Evolutionary conservation across 192 early-diverging fungal genomes (phyloP).

Genomic region (Borealophlyctis nickersoniae): DNA sequence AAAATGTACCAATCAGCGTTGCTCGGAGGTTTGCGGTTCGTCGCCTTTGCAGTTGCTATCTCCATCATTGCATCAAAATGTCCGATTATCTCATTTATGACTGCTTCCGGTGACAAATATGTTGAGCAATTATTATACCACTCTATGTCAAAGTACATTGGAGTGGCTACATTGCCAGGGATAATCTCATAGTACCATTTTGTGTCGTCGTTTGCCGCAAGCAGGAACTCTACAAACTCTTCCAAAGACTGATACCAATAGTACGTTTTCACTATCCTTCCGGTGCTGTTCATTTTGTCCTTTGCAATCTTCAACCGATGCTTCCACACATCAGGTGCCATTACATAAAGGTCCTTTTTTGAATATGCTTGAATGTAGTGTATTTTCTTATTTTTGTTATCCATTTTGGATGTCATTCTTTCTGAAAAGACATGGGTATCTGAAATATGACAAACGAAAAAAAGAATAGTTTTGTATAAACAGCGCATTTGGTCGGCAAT

Average conservation of each 20-base stretch:
- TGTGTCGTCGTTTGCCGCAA: conserved; percentile 1
- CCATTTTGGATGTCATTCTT: no score
- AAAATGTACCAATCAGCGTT: conserved; percentile 3
- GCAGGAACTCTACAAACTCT: conserved; percentile 6
- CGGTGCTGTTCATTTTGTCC: conserved; percentile 9
- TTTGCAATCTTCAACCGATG: conserved; percentile 11
- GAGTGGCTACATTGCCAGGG: conserved; percentile 1
- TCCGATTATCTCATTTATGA: conserved; percentile 3
- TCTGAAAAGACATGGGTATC: no score
- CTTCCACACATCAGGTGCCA: conserved; percentile 2
- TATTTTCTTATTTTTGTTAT: no score
- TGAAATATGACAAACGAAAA: no score
- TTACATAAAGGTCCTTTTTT: conserved; percentile 16
- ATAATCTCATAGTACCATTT: conserved; percentile 11
- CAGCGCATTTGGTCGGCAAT: no score
- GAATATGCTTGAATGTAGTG: conserved; percentile 13
- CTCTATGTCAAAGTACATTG: conserved; percentile 14
- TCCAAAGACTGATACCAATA: conserved; percentile 2
- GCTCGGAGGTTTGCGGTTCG: no score
- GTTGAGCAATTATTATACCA: conserved; percentile 6
- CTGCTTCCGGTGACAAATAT: neutral
- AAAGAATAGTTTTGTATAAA: no score
- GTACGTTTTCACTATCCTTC: no score
- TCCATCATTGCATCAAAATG: conserved; percentile 9
- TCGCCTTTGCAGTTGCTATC: no score